Conservation (phyloP, 148 eudicot genomes). For the Vaccinium macrocarpon region DNA sequence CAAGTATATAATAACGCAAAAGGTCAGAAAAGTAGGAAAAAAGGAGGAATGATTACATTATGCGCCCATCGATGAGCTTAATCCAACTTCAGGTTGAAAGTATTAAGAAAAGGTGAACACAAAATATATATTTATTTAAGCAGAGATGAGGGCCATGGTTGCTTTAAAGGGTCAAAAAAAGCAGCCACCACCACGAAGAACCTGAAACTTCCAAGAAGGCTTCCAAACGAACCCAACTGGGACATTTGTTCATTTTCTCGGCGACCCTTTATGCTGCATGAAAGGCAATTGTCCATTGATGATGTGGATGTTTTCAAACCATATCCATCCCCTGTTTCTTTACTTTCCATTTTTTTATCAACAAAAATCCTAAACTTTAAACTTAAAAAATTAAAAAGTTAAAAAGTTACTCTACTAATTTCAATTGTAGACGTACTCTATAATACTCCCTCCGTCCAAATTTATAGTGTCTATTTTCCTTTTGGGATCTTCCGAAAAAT, state of each 20-base stretch:
- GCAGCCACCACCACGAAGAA: not conserved
- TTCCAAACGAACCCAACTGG: not conserved
- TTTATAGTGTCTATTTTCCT: no score
- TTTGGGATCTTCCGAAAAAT: no score
- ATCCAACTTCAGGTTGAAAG: not conserved
- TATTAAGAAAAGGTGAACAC: no score
- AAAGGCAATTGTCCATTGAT: not conserved
- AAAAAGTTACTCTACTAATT: no score
- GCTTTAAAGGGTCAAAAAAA: not conserved
- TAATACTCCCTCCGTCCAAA: no score
- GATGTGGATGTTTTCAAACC: not conserved
- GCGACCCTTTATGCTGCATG: not conserved
- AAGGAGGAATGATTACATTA: no score
- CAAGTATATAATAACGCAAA: no score
- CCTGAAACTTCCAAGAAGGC: constrained; percentile 11
- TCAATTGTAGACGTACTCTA: no score
- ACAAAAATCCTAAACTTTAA: not conserved
- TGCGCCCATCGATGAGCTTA: no score
- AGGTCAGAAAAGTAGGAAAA: no score
- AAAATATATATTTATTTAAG: no score
- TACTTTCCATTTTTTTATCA: not conserved
- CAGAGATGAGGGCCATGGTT: not conserved
- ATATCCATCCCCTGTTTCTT: not conserved
- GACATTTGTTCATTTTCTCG: constrained; percentile 6
- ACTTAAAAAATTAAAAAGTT: no score